These are phyloP conservation scores for Botrytis galanthina DNA, from an alignment of 2,329 filamentous ascomycete species.

Conservation along the genomic window DNA sequence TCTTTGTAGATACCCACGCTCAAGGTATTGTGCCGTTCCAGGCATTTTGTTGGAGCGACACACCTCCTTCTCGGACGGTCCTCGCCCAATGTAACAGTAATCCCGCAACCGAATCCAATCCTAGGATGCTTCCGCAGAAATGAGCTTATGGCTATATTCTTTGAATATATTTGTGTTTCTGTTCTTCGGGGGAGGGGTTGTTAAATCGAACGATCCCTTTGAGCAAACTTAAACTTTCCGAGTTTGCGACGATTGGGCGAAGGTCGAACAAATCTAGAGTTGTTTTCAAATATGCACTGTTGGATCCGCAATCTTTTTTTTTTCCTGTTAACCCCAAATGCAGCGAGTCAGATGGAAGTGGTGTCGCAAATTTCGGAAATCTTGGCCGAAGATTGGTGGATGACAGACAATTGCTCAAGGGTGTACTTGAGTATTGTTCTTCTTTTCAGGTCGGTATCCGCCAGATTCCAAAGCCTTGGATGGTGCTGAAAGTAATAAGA, in stretches of 20 bases:
- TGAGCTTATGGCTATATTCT: neutral
- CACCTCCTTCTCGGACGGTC: slow-evolving; percentile 28
- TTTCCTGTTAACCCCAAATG: neutral
- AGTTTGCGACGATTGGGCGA: slow-evolving; percentile 8
- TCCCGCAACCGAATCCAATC: slow-evolving; percentile 14
- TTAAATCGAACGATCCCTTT: slow-evolving; percentile 6
- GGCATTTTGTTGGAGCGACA: slow-evolving; percentile 36
- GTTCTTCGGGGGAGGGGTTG: neutral
- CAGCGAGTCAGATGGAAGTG: slow-evolving; percentile 14
- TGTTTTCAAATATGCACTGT: neutral
- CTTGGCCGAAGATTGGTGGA: slow-evolving; percentile 16
- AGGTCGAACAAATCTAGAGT: neutral
- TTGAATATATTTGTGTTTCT: neutral
- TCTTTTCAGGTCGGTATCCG: neutral
- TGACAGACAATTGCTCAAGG: slow-evolving; percentile 11
- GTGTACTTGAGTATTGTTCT: neutral
- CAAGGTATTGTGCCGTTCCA: slow-evolving; percentile 42
- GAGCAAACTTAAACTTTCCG: slow-evolving; percentile 3
- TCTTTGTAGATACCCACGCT: slow-evolving; percentile 41
- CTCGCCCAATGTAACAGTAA: slow-evolving; percentile 17
- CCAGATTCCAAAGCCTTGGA: slow-evolving; percentile 8
- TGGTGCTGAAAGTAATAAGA: neutral
- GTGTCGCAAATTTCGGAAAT: slow-evolving; percentile 19
- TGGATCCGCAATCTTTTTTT: neutral
- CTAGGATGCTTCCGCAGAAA: neutral